These are phyloP conservation scores for Trichophyton rubrum DNA, from an alignment of 2,329 filamentous ascomycete genomes.

Conservation along the genomic window DNA sequence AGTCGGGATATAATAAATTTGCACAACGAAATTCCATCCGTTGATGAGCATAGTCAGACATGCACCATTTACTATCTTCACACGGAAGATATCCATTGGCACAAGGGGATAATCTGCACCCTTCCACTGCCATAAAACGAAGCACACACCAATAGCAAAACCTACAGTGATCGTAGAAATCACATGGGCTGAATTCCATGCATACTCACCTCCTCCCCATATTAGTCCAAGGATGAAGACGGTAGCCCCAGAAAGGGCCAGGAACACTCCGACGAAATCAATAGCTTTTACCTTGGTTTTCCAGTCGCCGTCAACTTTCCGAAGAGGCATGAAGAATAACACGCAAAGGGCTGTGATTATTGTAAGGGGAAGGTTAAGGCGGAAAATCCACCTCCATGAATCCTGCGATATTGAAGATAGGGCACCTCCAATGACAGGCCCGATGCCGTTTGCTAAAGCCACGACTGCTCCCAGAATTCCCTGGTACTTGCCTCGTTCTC, in stretches of 20 bases:
- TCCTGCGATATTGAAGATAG: conserved; percentile 32
- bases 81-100: conserved; percentile 42
- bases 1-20: conserved; percentile 49
- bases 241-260: conserved; percentile 34
- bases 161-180: conserved; percentile 45
- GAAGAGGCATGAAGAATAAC: conserved; percentile 46
- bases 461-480: conserved; percentile 40
- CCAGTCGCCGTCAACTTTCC: conserved; percentile 43
- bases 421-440: conserved; percentile 43
- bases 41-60: conserved; percentile 47
- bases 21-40: conserved; percentile 48
- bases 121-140: conserved; percentile 27
- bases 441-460: conserved; percentile 43
- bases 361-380: conserved; percentile 43
- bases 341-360: conserved; percentile 37
- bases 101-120: conserved; percentile 18
- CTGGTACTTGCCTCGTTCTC: conserved; percentile 51
- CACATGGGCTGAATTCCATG: conserved; percentile 45
- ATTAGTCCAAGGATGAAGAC: conserved; percentile 41
- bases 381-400: conserved; percentile 40
- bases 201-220: conserved; percentile 49
- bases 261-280: conserved; percentile 38
- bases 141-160: conserved; percentile 17
- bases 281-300: conserved; percentile 39
- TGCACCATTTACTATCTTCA: conserved; percentile 42